Evolutionary conservation across 768 basidiomycete species (phyloP).

Genomic region (Leccinum arenicola): DNA sequence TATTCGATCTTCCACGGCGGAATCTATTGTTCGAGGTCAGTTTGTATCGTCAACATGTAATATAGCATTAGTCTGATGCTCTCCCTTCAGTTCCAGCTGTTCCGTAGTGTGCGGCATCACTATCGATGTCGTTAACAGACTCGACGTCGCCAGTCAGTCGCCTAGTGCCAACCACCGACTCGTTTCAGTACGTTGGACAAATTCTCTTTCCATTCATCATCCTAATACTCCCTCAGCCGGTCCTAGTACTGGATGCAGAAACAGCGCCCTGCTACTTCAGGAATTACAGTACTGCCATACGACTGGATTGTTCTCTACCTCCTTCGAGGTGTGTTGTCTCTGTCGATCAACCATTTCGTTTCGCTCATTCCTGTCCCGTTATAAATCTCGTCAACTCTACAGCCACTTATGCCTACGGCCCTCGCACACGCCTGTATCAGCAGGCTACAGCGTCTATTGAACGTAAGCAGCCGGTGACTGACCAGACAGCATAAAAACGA

Average conservation of each 20-base stretch:
- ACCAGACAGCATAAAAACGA: conserved; percentile 42
- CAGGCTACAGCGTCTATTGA: conserved; percentile 67
- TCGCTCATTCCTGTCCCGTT: conserved; percentile 30
- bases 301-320: conserved; percentile 86
- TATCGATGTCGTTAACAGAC: conserved; percentile 45
- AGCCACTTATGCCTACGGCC: conserved; percentile 68
- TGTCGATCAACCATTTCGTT: background rate
- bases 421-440: conserved; percentile 71
- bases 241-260: conserved; percentile 64
- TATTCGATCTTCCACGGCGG: conserved; percentile 66
- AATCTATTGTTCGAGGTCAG: conserved; percentile 69
- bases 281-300: conserved; percentile 63
- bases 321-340: conserved; percentile 57
- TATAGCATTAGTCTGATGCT: background rate
- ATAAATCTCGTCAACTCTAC: conserved; percentile 71
- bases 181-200: conserved; percentile 57
- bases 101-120: conserved; percentile 73
- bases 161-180: conserved; percentile 54
- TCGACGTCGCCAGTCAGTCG: conserved; percentile 48
- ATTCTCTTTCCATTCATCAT: background rate
- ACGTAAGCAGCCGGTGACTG: conserved; percentile 47
- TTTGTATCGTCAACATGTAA: background rate
- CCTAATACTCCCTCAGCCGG: conserved; percentile 49
- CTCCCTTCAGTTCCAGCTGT: conserved; percentile 51
- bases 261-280: conserved; percentile 77